These are phyloP conservation scores for Aureobasidium uvarum DNA, from an alignment of 2,329 filamentous ascomycete genomes.

Conservation along the genomic window DNA sequence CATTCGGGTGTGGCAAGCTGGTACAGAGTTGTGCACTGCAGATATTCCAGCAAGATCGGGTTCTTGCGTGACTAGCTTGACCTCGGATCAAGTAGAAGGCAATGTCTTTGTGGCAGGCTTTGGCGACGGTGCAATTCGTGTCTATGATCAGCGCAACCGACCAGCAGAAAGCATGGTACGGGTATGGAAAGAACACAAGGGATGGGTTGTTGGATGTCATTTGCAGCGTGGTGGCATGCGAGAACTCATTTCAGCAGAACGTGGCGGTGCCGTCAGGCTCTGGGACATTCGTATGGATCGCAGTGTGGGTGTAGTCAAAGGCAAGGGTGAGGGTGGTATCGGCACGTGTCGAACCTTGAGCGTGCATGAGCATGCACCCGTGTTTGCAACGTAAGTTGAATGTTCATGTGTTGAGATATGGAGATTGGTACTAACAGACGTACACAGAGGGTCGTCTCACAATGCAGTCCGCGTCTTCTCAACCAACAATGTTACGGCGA, in stretches of 20 bases:
- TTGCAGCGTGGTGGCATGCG: conserved; percentile 94
- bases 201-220: conserved; percentile 95
- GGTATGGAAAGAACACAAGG: conserved; percentile 93
- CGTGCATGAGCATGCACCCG: conserved; percentile 93
- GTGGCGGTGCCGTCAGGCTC: conserved; percentile 88
- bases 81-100: conserved; percentile 95
- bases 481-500: conserved; percentile 27
- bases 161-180: conserved; percentile 90
- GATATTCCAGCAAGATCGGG: conserved; percentile 94
- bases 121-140: conserved; percentile 88
- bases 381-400: conserved; percentile 69
- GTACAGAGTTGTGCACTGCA: conserved; percentile 84
- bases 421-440: not conserved
- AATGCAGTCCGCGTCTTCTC: conserved; percentile 30
- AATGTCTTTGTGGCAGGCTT: conserved; percentile 96
- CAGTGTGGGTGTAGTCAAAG: conserved; percentile 66
- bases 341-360: conserved; percentile 80
- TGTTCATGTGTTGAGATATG: not conserved
- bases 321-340: conserved; percentile 53
- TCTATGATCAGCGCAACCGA: conserved; percentile 80
- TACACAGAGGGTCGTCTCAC: conserved; percentile 29
- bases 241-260: conserved; percentile 84
- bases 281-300: conserved; percentile 90
- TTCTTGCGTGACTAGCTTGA: conserved; percentile 92
- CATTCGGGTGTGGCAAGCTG: conserved; percentile 94